phyloP scores from a whole-genome alignment of 768 basidiomycete species.

The Rhizopogon vulgaris region DNA sequence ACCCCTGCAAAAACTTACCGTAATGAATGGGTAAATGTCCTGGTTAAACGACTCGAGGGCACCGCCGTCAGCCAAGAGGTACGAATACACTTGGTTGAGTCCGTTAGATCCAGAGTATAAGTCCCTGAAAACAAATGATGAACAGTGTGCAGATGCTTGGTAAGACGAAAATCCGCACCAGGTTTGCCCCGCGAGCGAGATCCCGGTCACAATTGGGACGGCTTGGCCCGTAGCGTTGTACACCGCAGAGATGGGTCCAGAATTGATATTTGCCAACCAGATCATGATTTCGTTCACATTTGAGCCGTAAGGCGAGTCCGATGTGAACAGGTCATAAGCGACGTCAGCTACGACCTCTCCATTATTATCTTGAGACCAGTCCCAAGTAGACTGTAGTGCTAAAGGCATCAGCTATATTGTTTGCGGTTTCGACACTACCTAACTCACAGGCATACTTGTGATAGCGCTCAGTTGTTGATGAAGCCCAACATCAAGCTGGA shows the following conservation, averaged over 20 bases:
- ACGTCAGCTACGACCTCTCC: constrained; percentile 45
- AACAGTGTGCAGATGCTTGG: background rate
- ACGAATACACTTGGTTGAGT: constrained; percentile 45
- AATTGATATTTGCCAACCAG: constrained; percentile 55
- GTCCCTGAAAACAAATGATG: constrained; percentile 32
- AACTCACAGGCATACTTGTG: constrained; percentile 46
- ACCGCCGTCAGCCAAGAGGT: constrained; percentile 31
- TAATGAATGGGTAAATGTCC: constrained; percentile 49
- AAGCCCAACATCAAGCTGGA: constrained; percentile 43
- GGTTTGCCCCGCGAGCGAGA: constrained; percentile 42
- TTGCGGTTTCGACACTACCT: background rate
- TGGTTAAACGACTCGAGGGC: constrained; percentile 43
- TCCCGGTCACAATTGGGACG: constrained; percentile 32
- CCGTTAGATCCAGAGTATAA: constrained; percentile 50
- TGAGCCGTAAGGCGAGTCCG: constrained; percentile 40
- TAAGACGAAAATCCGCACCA: constrained; percentile 31
- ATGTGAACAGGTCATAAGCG: constrained; percentile 63
- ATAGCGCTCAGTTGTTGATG: constrained; percentile 52
- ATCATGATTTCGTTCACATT: constrained; percentile 51
- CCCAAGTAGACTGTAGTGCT: constrained; percentile 41
- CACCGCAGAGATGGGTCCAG: constrained; percentile 47
- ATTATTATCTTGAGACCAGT: constrained; percentile 43
- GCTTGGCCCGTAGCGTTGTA: constrained; percentile 44
- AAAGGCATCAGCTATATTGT: background rate
- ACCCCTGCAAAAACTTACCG: constrained; percentile 23